A percentile compares a stretch with the other conserved stretches of the same genome.
phyloP scores from a whole-genome alignment of 176 grass and related monocot species.

The Zea mays region Zm-B73-REFERENCE-NAM-5.0 NC_050099.1:209779001-209779500 shows the following conservation, averaged over 20 bases:
- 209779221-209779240: background rate
- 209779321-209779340: background rate
- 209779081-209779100: background rate
- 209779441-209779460: background rate
- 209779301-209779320: background rate
- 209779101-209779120: background rate
- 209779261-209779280: background rate
- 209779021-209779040: background rate
- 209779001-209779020: background rate
- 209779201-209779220: conserved; percentile 4
- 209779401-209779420: background rate
- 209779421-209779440: background rate
- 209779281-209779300: background rate
- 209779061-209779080: background rate
- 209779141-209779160: background rate
- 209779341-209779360: background rate
- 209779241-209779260: background rate
- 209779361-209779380: background rate
- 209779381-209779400: background rate
- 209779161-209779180: background rate
- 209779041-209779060: background rate
- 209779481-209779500: background rate
- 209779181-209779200: conserved; percentile 19
- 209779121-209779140: background rate
- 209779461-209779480: background rate